phyloP scores from a whole-genome alignment of 805 yeast genomes.

The Yarrowia sp. region DNA sequence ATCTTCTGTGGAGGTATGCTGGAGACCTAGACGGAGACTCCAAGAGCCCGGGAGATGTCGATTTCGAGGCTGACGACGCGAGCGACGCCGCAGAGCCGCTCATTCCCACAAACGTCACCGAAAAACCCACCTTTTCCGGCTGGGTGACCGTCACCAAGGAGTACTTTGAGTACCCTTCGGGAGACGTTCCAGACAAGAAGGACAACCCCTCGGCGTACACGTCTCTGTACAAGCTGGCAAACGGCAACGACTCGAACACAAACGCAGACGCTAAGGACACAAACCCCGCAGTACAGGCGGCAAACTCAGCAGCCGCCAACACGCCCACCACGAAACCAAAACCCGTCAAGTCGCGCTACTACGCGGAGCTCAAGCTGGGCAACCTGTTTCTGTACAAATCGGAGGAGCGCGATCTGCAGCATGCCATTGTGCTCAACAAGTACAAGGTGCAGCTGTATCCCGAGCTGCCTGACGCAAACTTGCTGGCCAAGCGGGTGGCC shows the following conservation, averaged over 20 bases:
- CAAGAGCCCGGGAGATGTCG: not conserved
- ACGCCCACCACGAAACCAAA: constrained; percentile 1
- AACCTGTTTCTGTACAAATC: constrained; percentile 82
- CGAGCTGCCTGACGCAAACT: constrained; percentile 63
- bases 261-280: not conserved
- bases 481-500: constrained; percentile 78
- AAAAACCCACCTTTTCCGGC: constrained; percentile 46
- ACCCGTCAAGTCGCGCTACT: constrained; percentile 32
- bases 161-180: constrained; percentile 53
- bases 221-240: constrained; percentile 57
- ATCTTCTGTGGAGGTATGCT: constrained; percentile 7
- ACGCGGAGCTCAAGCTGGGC: constrained; percentile 70
- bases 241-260: constrained; percentile 1
- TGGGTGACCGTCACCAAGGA: constrained; percentile 86
- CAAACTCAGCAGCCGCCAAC: not conserved
- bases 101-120: constrained; percentile 21
- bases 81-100: not conserved
- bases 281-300: not conserved
- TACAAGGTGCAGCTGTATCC: constrained; percentile 86
- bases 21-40: not conserved
- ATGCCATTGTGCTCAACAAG: constrained; percentile 73
- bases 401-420: constrained; percentile 60
- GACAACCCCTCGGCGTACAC: constrained; percentile 57
- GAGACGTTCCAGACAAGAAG: constrained; percentile 39
- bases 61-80: not conserved